Percentiles rank a stretch among this genome's conserved stretches.
Evolutionary conservation across 371 early-diverging fungal species (phyloP).

Genomic region (Circinella minor): DNA sequence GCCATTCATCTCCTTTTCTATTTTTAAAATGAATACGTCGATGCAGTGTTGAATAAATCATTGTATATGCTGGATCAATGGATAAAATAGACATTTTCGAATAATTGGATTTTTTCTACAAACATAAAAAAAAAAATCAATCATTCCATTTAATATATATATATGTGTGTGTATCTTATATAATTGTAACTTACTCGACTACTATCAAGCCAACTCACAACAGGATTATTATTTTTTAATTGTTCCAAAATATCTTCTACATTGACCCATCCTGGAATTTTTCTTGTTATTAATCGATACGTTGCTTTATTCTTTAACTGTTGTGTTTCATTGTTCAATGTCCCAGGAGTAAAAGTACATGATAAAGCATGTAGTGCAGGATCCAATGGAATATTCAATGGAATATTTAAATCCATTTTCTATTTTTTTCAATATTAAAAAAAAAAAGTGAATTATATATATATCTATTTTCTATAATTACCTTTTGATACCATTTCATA

Average conservation of each 20-base stretch:
- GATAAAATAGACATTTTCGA: slow-evolving; percentile 40
- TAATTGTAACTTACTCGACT: slow-evolving; percentile 54
- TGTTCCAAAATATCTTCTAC: slow-evolving; percentile 32
- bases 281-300: slow-evolving; percentile 1
- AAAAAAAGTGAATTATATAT: neutral
- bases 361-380: neutral
- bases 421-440: neutral
- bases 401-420: neutral
- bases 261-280: slow-evolving; percentile 29
- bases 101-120: slow-evolving; percentile 43
- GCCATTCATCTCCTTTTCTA: neutral
- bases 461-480: neutral
- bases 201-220: slow-evolving; percentile 73
- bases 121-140: neutral
- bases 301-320: neutral
- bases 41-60: slow-evolving; percentile 49
- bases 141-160: neutral
- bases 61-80: slow-evolving; percentile 37
- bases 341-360: neutral
- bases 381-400: neutral
- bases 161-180: too few relatives aligned
- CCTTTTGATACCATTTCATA: slow-evolving; percentile 32
- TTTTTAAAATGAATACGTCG: slow-evolving; percentile 17
- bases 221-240: slow-evolving; percentile 13
- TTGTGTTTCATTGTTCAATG: neutral